Evolutionary conservation across 148 eudicot species (phyloP), one percentile per base, ranked within the genome.

Genomic region (Arctostaphylos glauca): DNA sequence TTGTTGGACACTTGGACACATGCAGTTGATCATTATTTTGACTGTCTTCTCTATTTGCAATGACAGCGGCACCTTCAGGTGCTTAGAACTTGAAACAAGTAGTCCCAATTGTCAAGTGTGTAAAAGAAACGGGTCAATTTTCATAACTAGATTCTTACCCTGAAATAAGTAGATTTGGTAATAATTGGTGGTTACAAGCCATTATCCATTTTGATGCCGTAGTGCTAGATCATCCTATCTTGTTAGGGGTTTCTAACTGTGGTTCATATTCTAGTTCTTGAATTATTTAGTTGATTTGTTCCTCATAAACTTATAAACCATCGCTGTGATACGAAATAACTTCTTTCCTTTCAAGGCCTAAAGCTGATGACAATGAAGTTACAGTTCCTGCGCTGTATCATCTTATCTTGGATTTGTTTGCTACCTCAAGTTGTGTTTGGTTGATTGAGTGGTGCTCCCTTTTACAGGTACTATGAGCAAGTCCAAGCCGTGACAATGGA

Each of bases 331-430:
- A 56, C 62, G 5, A 56, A 15, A 56, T 56, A 56, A 56, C 3
- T 55, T 55, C 59, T 18, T 56, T 54, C 58, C 16, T 54, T 54
- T 54, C 14, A 3, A 54, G 58, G 15, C 2, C 58, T 54, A 10
- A 54, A 54, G 58, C 1, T 56, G 41, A 64, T 64, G 70, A 64
- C 1, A 41, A 64, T 21, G 41, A 64, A 64, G 31, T 23, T 64
- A 56, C 41, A 23, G 41, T 31, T 64, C 41, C 41, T 6, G 13
- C 21, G 3, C 25, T 64, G 70, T 23, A 21, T 64, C 70, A 64
- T 64, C 41, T 64, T 64, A 64, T 64, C 70, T 64, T 64, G 70
- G 70, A 64, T 64, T 64, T 64, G 70, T 23, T 64, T 56, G 62
- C 21, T 56, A 56, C 21, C n/a, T 23, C 68, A 62, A 9, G 38